Evolutionary conservation across 1,139 yeast genomes (phyloP).

Genomic region (Suhomyces atakaporum): DNA sequence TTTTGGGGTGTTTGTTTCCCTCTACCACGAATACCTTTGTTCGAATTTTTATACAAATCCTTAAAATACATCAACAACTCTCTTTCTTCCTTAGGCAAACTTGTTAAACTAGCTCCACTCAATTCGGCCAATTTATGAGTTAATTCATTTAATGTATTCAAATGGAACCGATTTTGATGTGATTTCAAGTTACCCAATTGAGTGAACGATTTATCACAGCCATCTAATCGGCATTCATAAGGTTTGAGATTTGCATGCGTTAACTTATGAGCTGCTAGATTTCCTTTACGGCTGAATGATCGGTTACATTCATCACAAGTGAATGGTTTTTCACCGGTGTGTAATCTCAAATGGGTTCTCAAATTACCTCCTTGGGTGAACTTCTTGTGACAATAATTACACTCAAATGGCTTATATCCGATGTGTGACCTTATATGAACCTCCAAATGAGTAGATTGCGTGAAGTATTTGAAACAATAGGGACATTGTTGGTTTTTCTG

Average conservation of each 20-base stretch:
- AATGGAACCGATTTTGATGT: slow-evolving; percentile 88
- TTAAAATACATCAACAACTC: slow-evolving; percentile 76
- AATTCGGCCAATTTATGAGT: slow-evolving; percentile 66
- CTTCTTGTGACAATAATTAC: slow-evolving; percentile 74
- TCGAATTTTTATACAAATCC: slow-evolving; percentile 78
- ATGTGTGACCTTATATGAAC: slow-evolving; percentile 79
- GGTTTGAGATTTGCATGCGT: slow-evolving; percentile 84
- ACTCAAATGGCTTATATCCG: slow-evolving; percentile 77
- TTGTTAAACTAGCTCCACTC: slow-evolving; percentile 44
- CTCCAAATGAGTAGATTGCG: slow-evolving; percentile 76
- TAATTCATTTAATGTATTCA: slow-evolving; percentile 63
- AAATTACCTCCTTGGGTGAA: slow-evolving; percentile 93
- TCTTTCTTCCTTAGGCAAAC: slow-evolving; percentile 61
- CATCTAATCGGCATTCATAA: slow-evolving; percentile 74
- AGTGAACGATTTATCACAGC: slow-evolving; percentile 82
- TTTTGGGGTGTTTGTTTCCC: slow-evolving; percentile 48
- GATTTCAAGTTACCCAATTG: slow-evolving; percentile 92
- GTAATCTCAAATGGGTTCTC: slow-evolving; percentile 82
- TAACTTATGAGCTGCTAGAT: slow-evolving; percentile 79
- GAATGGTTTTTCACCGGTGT: slow-evolving; percentile 91
- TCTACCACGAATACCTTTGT: slow-evolving; percentile 88
- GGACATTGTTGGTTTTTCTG: slow-evolving; percentile 66
- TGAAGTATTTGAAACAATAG: slow-evolving; percentile 67
- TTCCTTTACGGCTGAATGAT: slow-evolving; percentile 84
- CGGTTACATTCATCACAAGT: slow-evolving; percentile 72